Conservation (phyloP, 345 rosid species). For the Psidium guajava region DNA sequence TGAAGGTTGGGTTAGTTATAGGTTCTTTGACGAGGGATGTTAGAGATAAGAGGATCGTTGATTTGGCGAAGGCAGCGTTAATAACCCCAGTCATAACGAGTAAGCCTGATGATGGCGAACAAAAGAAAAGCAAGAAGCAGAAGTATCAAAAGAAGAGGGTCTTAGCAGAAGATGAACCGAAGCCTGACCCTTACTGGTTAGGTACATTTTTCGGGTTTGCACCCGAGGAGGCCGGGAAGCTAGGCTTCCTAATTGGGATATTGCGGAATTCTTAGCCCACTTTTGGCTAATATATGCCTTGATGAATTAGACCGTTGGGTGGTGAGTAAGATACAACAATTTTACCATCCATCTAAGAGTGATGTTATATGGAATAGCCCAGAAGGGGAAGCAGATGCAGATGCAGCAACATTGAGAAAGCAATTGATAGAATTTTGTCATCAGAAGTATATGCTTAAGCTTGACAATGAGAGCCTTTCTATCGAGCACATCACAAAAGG, state of each 20-base stretch:
- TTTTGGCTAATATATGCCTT: constrained; percentile 74
- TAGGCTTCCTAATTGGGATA: constrained; percentile 72
- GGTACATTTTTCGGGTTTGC: constrained; percentile 93
- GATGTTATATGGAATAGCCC: constrained; percentile 95
- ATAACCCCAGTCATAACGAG: constrained; percentile 73
- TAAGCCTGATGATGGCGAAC: constrained; percentile 36
- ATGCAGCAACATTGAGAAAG: constrained; percentile 88
- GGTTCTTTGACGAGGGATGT: constrained; percentile 87
- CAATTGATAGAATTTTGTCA: constrained; percentile 88
- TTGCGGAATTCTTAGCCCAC: constrained; percentile 90
- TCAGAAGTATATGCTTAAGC: constrained; percentile 78
- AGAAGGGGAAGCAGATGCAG: constrained; percentile 91
- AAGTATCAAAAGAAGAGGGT: constrained; percentile 92
- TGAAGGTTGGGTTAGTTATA: constrained; percentile 77
- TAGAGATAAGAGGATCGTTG: constrained; percentile 90
- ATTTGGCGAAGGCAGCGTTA: constrained; percentile 68
- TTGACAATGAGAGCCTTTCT: constrained; percentile 84
- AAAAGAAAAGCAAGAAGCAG: constrained; percentile 71
- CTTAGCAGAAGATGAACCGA: constrained; percentile 95
- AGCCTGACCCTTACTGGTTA: constrained; percentile 98
- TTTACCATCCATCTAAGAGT: constrained; percentile 77
- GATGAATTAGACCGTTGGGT: constrained; percentile 88
- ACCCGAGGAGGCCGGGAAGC: constrained; percentile 91
- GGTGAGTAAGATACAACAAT: constrained; percentile 79
- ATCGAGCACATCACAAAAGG: constrained; percentile 93